Evolutionary conservation across 2,329 filamentous ascomycete genomes (phyloP), one percentile per base, ranked within the genome.

Genomic region (Ceratocystiopsis sp.): DNA sequence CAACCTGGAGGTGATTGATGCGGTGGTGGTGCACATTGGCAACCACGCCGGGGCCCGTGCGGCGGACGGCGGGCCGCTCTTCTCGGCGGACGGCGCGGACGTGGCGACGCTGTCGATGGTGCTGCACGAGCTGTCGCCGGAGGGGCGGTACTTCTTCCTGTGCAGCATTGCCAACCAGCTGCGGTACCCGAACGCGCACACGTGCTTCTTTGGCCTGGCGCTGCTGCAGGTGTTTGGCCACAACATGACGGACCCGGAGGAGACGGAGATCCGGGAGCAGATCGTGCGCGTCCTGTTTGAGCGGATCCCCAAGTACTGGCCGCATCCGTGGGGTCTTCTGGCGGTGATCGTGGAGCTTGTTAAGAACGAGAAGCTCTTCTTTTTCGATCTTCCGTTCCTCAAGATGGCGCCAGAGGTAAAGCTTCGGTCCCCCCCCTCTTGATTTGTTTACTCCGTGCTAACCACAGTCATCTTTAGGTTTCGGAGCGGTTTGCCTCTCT

Each of bases 291-390:
- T 95, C 19, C 66, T 98, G 38, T 68, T 95, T 35, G 91, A 98
- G 67, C 77, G 91, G 40, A 67, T 95, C 39, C 75, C 93, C 46
- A 82, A 85, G 18, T 85, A 84, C 59, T 85, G 87, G 64, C 89
- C 89, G 42, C 89, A 96, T 58, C 89, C 93, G 16, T 96, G 89
- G 89, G 93, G 93, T 13, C 66, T 98, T 37, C 79, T 95, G 57
- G 79, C 87, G 49, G 89, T 86, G 34, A 72, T 93, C 48, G 66
- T 91, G 49, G 91, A 96, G 64, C 71, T 98, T 45, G 69, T 93
- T 51, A 93, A 93, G 68, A 95, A 93, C 58, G 79, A 83, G 43
- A 84, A 78, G 56, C 93, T 89, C 60, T 78, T 78, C 55, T 93
- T 98, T 68, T 96, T 93, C 67, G 84, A 91, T 41, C 69, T 94